Base-by-base conservation (phyloP, 2,329 filamentous ascomycete genomes). In the Furcasterigmium furcatum region DNA sequence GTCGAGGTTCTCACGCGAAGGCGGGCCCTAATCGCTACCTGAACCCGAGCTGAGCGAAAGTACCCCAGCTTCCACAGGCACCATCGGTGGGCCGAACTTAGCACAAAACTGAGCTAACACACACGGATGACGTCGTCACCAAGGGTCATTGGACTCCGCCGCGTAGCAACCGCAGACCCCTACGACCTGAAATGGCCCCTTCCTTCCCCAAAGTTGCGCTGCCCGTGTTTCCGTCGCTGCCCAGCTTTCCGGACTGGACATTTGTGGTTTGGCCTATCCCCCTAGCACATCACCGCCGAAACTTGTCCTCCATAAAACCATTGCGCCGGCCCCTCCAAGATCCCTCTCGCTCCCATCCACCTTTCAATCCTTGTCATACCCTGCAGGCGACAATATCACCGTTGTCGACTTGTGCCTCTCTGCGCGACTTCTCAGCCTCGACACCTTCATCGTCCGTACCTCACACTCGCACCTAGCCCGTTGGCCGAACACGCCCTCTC, bases 41-140 rank as follows among this genome's bases (percentile, higher is more conserved):
- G n/a, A n/a, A n/a, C n/a, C n/a, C n/a, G 24, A 27, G 24, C 24
- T 27, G 12, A 12, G 12, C 3, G 9, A 12, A n/a, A 9, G 13
- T 9, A 16, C 9, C 10, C 10, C 20, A 27, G 40, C 18, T 21
- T 35, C 32, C 18, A 32, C 42, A 44, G 42, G 42, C 42, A 38
- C 42, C 16, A n/a, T 14, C 32, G 16, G 5, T 13, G 42, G 32
- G 24, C 22, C 48, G 22, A 24, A 24, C 21, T 25, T 14, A 24
- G 38, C 43, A 40, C 45, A 44, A 48, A 42, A 39, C 36, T 34
- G 44, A 49, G 44, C 50, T 52, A 52, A 35, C 21, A 38, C 30
- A 19, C 36, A 46, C 43, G 16, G 44, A 52, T 52, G 50, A 52
- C 50, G 50, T 52, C 48, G 50, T 43, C 48, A 48, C 35, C 29